These are phyloP conservation scores for Eutrema yunnanense DNA, from an alignment of 345 rosid genomes.

Conservation along the genomic window DNA sequence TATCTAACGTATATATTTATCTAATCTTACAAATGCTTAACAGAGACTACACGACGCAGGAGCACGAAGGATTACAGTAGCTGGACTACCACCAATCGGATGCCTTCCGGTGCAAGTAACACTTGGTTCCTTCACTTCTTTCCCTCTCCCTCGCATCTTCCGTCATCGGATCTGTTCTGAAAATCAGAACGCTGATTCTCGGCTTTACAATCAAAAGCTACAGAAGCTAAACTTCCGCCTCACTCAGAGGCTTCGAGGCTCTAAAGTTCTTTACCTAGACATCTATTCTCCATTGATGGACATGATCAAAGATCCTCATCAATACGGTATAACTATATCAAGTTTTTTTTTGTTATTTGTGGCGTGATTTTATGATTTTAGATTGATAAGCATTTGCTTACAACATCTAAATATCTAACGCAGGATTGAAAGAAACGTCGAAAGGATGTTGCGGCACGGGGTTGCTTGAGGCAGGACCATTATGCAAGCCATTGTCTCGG, in stretches of 20 bases:
- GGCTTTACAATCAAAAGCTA: constrained; percentile 26
- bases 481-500: constrained; percentile 14
- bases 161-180: constrained; percentile 7
- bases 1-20: too few species aligned
- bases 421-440: constrained; percentile 25
- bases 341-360: background rate
- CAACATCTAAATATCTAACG: too few species aligned
- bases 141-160: background rate
- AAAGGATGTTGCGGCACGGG: constrained; percentile 39
- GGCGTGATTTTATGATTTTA: background rate
- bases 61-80: constrained; percentile 23
- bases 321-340: constrained; percentile 14
- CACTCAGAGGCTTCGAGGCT: constrained; percentile 15
- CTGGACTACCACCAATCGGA: constrained; percentile 35
- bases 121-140: background rate
- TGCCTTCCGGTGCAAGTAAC: constrained; percentile 35
- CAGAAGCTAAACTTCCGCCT: background rate
- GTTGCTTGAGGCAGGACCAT: constrained; percentile 23
- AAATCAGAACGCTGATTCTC: constrained; percentile 19
- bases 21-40: background rate
- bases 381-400: too few species aligned
- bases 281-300: constrained; percentile 26
- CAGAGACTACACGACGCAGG: constrained; percentile 31
- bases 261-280: constrained; percentile 22
- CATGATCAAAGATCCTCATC: constrained; percentile 21